Evolutionary conservation across 2,329 filamentous ascomycete genomes (phyloP).

Genomic region (Tolypocladium cylindrosporum): DNA sequence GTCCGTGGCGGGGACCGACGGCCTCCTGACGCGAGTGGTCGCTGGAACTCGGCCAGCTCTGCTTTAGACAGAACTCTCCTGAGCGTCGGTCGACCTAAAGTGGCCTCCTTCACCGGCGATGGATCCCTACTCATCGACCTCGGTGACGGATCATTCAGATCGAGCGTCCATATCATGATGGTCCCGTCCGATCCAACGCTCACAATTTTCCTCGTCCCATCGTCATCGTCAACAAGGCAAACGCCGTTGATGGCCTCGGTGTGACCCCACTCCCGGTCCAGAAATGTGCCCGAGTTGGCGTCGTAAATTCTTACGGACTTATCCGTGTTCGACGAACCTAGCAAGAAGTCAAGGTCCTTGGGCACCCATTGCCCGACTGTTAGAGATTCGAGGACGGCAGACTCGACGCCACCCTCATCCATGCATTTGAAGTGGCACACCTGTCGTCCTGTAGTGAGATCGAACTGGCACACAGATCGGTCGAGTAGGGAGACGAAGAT

Average conservation of each 20-base stretch:
- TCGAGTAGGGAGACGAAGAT: slow-evolving; percentile 52
- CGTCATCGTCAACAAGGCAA: slow-evolving; percentile 54
- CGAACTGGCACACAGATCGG: slow-evolving; percentile 50
- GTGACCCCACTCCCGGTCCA: slow-evolving; percentile 89
- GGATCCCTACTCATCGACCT: slow-evolving; percentile 38
- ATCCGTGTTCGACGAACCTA: slow-evolving; percentile 88
- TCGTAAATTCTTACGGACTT: slow-evolving; percentile 93
- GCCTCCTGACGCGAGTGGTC: slow-evolving; percentile 35
- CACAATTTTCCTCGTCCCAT: slow-evolving; percentile 49
- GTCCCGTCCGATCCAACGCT: slow-evolving; percentile 73
- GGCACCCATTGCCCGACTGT: slow-evolving; percentile 48
- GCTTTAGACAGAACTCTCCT: slow-evolving; percentile 79
- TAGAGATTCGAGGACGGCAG: slow-evolving; percentile 74
- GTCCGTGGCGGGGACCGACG: slow-evolving; percentile 46
- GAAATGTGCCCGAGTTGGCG: slow-evolving; percentile 60
- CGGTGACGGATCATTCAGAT: slow-evolving; percentile 34
- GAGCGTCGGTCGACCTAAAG: slow-evolving; percentile 60
- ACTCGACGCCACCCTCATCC: slow-evolving; percentile 70
- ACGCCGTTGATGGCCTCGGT: slow-evolving; percentile 88
- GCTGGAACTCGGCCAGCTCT: slow-evolving; percentile 72
- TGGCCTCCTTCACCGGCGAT: slow-evolving; percentile 41
- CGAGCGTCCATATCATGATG: slow-evolving; percentile 67
- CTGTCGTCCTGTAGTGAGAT: slow-evolving; percentile 58
- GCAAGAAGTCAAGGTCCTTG: slow-evolving; percentile 54
- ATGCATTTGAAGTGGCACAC: slow-evolving; percentile 70